Evolutionary conservation across 495 filamentous ascomycete genomes (phyloP), one percentile per base, ranked within the genome.

Genomic region (Choiromyces venosus): DNA sequence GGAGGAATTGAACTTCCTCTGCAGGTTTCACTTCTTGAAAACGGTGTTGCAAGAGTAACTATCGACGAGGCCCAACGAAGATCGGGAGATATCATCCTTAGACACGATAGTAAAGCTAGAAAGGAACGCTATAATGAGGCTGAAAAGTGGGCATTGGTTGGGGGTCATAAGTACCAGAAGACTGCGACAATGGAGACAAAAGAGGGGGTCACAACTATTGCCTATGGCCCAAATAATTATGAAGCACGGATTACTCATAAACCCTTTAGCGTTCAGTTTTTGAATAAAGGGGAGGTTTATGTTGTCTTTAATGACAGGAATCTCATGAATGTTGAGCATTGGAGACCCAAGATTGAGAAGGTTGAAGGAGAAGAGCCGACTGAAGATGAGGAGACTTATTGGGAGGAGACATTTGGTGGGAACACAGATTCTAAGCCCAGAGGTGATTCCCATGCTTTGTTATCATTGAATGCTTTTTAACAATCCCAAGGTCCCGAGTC

Each of bases 51-150:
- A 37, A 89, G 96, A 74, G 88, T 99, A 70, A 89, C 89, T 1
- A 84, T 99, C 73, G 95, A 99, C 83, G 95, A 99, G 82, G 91
- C 96, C 82, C 91, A 89, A 83, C 86, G 96, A 71, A 87, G 92
- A 83, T 93, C 93, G 79, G 93, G 93, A 64, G 91, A 96, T 18
- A 96, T 98, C 75, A 90, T 92, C 74, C 84, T 97, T 75, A 87
- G 95, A 69, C 91, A 96, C 80, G 87, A 87, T 67, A 97, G 96
- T 82, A 88, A 87, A 78, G 92, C 89, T 29, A 87, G 92, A 77
- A 98, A 98, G 84, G 91, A 97, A 80, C 86, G 96, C 69, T 98
- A 98, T 79, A 93, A 97, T 80, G 95, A 97, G 81, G 89, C 91
- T 29, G 91, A 90, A 74, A 88, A 92, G 72, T 97, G 92, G 92